phyloP scores from a whole-genome alignment of 306 rosid species.

The Cercis canadensis region DNA sequence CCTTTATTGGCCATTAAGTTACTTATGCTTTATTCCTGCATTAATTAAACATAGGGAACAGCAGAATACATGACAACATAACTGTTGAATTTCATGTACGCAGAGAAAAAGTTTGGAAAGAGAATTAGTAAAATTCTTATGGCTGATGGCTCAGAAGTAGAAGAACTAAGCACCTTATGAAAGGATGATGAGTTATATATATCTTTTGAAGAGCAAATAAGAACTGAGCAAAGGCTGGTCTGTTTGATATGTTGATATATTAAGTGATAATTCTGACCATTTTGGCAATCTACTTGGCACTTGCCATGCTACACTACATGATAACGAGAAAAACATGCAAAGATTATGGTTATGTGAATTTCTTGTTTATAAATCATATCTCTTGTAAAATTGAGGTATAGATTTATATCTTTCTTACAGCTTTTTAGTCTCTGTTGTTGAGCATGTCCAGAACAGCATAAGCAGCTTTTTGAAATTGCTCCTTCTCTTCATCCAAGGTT shows the following conservation, averaged over 20 bases:
- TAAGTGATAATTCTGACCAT: constrained; percentile 12
- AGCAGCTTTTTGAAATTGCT: constrained; percentile 81
- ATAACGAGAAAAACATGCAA: constrained; percentile 8
- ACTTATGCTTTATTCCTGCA: constrained; percentile 10
- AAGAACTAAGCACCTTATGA: constrained; percentile 68
- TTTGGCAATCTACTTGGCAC: not conserved
- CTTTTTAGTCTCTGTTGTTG: constrained; percentile 47
- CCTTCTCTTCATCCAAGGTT: constrained; percentile 70
- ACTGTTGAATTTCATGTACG: constrained; percentile 34
- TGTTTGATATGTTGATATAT: constrained; percentile 1
- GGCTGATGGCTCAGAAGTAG: constrained; percentile 79
- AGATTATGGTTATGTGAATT: constrained; percentile 5
- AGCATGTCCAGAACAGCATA: constrained; percentile 73
- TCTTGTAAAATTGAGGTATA: not conserved
- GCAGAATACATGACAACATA: constrained; percentile 3
- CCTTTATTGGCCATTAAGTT: not conserved
- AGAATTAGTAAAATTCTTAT: constrained; percentile 68
- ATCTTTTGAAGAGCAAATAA: constrained; percentile 51
- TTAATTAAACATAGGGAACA: constrained; percentile 21
- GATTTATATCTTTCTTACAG: constrained; percentile 45
- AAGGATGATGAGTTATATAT: constrained; percentile 71
- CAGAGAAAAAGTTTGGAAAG: constrained; percentile 78
- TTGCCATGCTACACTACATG: constrained; percentile 20
- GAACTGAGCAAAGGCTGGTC: constrained; percentile 8
- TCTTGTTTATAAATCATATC: constrained; percentile 2